Conservation (phyloP, 2,329 filamentous ascomycete species). For the Tolypocladium ovalisporum region DNA sequence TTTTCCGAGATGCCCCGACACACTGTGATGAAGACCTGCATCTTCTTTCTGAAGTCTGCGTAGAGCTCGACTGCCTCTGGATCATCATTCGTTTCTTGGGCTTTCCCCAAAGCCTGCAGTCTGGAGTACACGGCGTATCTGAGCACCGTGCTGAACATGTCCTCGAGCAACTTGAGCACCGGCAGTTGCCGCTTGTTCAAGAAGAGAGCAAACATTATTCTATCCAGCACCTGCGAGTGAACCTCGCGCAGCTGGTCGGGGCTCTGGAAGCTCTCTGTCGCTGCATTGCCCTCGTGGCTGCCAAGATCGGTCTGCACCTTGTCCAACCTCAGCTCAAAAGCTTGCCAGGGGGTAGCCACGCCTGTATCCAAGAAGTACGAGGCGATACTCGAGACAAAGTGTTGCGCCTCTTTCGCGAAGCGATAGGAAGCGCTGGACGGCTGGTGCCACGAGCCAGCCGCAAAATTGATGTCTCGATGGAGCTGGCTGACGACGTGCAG, state of each 20-base stretch:
- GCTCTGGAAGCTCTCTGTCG: slow-evolving; percentile 27
- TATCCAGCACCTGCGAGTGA: slow-evolving; percentile 64
- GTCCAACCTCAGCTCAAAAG: slow-evolving; percentile 56
- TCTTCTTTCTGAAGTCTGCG: slow-evolving; percentile 55
- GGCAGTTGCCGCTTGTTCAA: slow-evolving; percentile 65
- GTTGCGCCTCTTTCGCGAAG: slow-evolving; percentile 67
- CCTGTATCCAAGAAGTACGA: slow-evolving; percentile 74
- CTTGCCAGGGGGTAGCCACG: slow-evolving; percentile 61
- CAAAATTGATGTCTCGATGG: slow-evolving; percentile 42
- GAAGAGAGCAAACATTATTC: slow-evolving; percentile 63
- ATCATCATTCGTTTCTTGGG: slow-evolving; percentile 4
- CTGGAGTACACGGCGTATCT: slow-evolving; percentile 49
- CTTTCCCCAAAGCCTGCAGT: slow-evolving; percentile 22
- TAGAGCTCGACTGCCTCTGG: slow-evolving; percentile 40
- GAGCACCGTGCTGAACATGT: slow-evolving; percentile 64
- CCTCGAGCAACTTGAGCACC: slow-evolving; percentile 61
- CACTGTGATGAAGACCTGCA: slow-evolving; percentile 63
- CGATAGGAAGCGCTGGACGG: slow-evolving; percentile 32
- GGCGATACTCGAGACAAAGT: slow-evolving; percentile 64
- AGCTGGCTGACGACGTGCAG: slow-evolving; percentile 62
- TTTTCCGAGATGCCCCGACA: slow-evolving; percentile 59
- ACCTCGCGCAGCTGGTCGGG: slow-evolving; percentile 56
- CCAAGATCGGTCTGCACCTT: slow-evolving; percentile 48
- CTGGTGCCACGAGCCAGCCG: slow-evolving; percentile 21
- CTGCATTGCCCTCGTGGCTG: slow-evolving; percentile 23